Evolutionary conservation across 768 basidiomycete species (phyloP).

Genomic region (Pulveroboletus sp.): DNA sequence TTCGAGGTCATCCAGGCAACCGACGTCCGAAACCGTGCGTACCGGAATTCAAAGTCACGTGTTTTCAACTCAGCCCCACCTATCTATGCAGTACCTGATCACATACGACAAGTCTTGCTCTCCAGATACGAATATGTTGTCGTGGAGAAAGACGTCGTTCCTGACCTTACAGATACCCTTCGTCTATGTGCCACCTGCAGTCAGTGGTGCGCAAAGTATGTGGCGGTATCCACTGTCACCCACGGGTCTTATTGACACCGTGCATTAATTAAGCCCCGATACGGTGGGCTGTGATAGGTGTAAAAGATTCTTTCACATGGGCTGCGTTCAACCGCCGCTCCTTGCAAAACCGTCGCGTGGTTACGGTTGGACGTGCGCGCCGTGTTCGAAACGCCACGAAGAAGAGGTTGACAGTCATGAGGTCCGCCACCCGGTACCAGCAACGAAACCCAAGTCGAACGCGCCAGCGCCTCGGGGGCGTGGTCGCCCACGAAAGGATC

Average conservation of each 20-base stretch:
- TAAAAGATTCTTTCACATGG: constrained; percentile 93
- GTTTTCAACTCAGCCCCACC: constrained; percentile 11
- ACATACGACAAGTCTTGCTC: constrained; percentile 72
- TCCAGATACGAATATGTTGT: constrained; percentile 92
- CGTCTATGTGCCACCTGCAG: constrained; percentile 83
- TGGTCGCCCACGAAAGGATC: constrained; percentile 75
- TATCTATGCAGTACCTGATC: constrained; percentile 60
- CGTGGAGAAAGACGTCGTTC: constrained; percentile 88
- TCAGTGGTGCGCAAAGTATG: constrained; percentile 87
- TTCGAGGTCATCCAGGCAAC: constrained; percentile 90
- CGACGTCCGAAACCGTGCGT: constrained; percentile 84
- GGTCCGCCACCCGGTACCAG: constrained; percentile 53
- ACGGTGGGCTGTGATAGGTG: constrained; percentile 89
- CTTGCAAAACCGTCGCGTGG: constrained; percentile 89
- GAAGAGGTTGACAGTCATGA: constrained; percentile 79
- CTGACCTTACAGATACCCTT: constrained; percentile 81
- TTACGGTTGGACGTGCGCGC: constrained; percentile 96
- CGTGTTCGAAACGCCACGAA: constrained; percentile 84
- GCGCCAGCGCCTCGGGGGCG: constrained; percentile 69
- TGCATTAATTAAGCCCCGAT: constrained; percentile 52
- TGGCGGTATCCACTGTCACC: constrained; percentile 13
- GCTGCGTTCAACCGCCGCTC: constrained; percentile 88
- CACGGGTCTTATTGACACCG: constrained; percentile 22
- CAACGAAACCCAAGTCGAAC: constrained; percentile 58
- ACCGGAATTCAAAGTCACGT: constrained; percentile 18